Evolutionary conservation across 2,329 filamentous ascomycete genomes (phyloP).

Genomic region (Neoascochyta sp.): DNA sequence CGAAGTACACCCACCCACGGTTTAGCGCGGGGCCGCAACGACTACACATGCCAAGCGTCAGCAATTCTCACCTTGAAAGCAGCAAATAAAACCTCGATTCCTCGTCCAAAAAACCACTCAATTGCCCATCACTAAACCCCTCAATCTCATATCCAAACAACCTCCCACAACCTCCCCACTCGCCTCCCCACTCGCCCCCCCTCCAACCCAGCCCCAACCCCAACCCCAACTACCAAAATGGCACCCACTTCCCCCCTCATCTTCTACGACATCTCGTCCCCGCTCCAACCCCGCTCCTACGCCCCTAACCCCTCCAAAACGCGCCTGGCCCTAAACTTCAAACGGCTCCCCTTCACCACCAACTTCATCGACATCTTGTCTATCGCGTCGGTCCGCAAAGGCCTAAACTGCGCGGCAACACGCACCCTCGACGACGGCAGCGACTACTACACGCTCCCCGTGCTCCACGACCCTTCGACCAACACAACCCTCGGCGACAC

Average conservation of each 20-base stretch:
- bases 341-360: constrained; percentile 47
- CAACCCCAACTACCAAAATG: constrained; percentile 2
- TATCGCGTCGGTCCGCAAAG: constrained; percentile 43
- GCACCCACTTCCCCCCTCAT: constrained; percentile 1
- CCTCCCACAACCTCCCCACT: no score
- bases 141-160: no score
- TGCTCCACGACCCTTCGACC: constrained; percentile 49
- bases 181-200: no score
- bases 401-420: constrained; percentile 42
- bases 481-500: constrained; percentile 54
- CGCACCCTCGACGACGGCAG: constrained; percentile 56
- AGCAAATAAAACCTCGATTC: no score
- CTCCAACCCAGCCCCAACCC: no score
- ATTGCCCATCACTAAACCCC: no score
- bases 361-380: constrained; percentile 54
- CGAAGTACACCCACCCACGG: no score
- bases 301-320: constrained; percentile 52
- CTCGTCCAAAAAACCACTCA: no score
- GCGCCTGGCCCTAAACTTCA: constrained; percentile 51
- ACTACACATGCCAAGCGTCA: no score
- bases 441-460: constrained; percentile 59
- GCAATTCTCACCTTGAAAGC: no score
- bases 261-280: constrained; percentile 51
- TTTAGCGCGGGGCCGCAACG: no score
- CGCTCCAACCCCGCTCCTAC: constrained; percentile 38